phyloP scores from a whole-genome alignment of 2,329 filamentous ascomycete genomes.

The Penicillium sp. region DNA sequence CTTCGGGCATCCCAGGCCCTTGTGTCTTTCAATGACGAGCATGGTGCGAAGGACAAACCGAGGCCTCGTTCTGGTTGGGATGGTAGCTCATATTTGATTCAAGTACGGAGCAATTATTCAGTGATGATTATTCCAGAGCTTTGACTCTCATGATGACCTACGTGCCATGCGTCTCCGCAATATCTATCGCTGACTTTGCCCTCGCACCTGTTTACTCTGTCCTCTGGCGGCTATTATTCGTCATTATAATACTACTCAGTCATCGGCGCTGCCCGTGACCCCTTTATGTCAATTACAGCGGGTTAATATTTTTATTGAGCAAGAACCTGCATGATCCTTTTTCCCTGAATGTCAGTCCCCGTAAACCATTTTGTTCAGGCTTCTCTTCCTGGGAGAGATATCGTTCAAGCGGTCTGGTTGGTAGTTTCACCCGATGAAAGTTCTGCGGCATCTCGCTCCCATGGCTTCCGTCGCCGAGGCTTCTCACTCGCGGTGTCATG shows the following conservation, averaged over 20 bases:
- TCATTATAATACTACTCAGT: slow-evolving; percentile 4
- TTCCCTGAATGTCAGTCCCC: neutral
- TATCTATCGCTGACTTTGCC: slow-evolving; percentile 9
- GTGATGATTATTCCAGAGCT: slow-evolving; percentile 17
- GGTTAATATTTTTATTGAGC: slow-evolving; percentile 14
- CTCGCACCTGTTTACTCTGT: slow-evolving; percentile 4
- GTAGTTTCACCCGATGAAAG: slow-evolving; percentile 1
- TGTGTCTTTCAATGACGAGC: slow-evolving; percentile 6
- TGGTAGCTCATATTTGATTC: slow-evolving; percentile 20
- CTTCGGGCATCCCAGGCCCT: slow-evolving; percentile 2
- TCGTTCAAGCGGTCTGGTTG: neutral
- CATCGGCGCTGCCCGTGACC: neutral
- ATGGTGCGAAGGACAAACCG: slow-evolving; percentile 5
- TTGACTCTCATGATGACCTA: slow-evolving; percentile 19
- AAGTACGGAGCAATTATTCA: slow-evolving; percentile 16
- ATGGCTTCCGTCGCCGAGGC: slow-evolving; percentile 66
- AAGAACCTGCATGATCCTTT: slow-evolving; percentile 7
- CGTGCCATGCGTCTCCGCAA: slow-evolving; percentile 7
- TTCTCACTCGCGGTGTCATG: slow-evolving; percentile 60
- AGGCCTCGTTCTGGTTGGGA: slow-evolving; percentile 18
- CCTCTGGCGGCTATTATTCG: neutral
- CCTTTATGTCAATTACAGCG: slow-evolving; percentile 7
- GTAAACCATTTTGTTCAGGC: neutral
- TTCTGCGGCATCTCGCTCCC: slow-evolving; percentile 63
- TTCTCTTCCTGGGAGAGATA: neutral